Base-by-base conservation (phyloP, 2,329 filamentous ascomycete genomes). In the Botrytis hyacinthi region DNA sequence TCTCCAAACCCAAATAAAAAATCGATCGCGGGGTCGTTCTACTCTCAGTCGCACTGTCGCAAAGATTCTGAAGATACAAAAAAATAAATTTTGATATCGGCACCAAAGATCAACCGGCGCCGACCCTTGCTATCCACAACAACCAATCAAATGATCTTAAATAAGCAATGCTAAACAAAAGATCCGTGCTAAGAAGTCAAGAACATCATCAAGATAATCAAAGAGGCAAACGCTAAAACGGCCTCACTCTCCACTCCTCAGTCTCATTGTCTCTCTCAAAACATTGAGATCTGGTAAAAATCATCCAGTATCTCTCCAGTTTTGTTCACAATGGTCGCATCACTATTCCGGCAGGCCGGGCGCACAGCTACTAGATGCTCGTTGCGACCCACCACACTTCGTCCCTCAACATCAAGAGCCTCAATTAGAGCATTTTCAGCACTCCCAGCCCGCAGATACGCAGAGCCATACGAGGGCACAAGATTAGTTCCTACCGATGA, bases 341-440 rank as follows among this genome's bases (percentile, higher is more conserved):
- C 90, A 80, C 85, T 94, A 82, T 89, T 89, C 84, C 90, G 92
- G 84, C 87, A 94, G 82, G 91, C 91, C 83, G 87, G 90, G 87
- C 88, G 87, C 84, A 87, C 89, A 83, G 90, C 90, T 83, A 91
- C 89, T 85, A 90, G 91, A 80, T 85, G 92, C 79, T 90, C 87
- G 81, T 83, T 90, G 78, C 86, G 84, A 80, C 78, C 80, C 63
- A 67, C 70, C 61, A 72, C 79, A 54, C 71, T 78, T 44, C 74
- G 82, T 80, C 80, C 81, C 80, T 78, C 81, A 74, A 78, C 76
- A 65, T 72, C 78, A 72, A 76, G 80, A 78, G 78, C 82, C 78
- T 79, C 83, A 81, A 81, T 85, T 78, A 88, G 92, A 78, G 85
- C 88, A 78, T 89, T 95, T 80, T 92, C 92, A 78, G 89, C 90